A percentile compares a stretch with the other conserved stretches of the same genome.
phyloP scores from a whole-genome alignment of 1,284 basidiomycete species.

The Cryptococcus wingfieldii region DNA sequence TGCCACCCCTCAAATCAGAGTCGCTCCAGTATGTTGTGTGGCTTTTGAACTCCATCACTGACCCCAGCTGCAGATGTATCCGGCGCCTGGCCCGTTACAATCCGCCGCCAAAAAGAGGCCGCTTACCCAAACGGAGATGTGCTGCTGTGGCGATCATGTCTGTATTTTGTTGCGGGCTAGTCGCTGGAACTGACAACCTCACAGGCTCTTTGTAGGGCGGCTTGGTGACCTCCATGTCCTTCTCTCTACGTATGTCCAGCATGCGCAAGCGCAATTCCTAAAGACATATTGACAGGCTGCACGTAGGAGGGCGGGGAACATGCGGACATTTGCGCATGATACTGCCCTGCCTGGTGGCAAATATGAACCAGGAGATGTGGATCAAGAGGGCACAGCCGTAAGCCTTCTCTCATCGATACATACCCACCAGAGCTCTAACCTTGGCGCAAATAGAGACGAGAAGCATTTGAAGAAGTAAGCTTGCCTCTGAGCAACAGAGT shows the following conservation, averaged over 20 bases:
- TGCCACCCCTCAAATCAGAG: conserved; percentile 40
- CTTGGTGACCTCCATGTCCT: conserved; percentile 75
- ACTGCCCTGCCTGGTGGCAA: conserved; percentile 79
- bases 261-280: not conserved
- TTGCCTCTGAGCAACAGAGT: not conserved
- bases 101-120: too few species aligned
- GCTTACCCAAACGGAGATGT: conserved; percentile 27
- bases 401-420: conserved; percentile 33
- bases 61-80: conserved; percentile 30
- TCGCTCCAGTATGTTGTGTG: conserved; percentile 34
- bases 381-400: conserved; percentile 73
- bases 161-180: not conserved
- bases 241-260: conserved; percentile 47
- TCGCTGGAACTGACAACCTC: not conserved
- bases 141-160: conserved; percentile 44
- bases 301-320: conserved; percentile 61
- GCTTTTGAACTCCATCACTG: not conserved
- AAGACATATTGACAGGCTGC: not conserved
- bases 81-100: conserved; percentile 11
- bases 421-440: not conserved
- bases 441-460: conserved; percentile 56
- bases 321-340: conserved; percentile 73
- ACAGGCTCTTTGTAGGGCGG: conserved; percentile 66
- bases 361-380: conserved; percentile 62
- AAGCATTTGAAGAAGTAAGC: conserved; percentile 65